Conservation (phyloP, 257 asterid genomes). For the Solanum tarijense region DNA sequence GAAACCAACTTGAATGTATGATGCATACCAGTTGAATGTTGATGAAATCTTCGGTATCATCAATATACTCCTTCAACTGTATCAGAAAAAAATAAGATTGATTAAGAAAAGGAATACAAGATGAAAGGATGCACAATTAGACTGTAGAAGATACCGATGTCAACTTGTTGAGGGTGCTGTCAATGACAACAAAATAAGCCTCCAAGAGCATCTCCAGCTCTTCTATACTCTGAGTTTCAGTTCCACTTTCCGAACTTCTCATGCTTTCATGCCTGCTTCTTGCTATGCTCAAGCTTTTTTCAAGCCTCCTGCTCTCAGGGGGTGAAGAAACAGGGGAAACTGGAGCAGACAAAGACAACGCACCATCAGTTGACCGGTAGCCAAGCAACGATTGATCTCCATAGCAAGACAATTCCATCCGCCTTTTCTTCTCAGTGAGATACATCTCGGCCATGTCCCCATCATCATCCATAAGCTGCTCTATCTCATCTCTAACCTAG, state of each 20-base stretch:
- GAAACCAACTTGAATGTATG: neutral
- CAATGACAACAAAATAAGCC: conserved; percentile 97
- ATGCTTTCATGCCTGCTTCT: conserved; percentile 95
- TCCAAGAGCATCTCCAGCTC: conserved; percentile 98
- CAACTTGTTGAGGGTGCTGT: conserved; percentile 91
- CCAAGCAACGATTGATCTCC: conserved; percentile 83
- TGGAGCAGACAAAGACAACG: conserved; percentile 70
- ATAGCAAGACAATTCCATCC: conserved; percentile 62
- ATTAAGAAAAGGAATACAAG: neutral
- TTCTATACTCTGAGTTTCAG: conserved; percentile 48
- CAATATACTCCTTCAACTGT: conserved; percentile 97
- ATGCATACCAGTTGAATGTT: conserved; percentile 91
- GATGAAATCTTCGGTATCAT: conserved; percentile 95
- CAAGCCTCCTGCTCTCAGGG: conserved; percentile 79
- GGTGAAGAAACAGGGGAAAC: conserved; percentile 96
- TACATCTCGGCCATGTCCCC: conserved; percentile 99
- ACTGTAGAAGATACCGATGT: conserved; percentile 64
- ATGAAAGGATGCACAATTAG: neutral
- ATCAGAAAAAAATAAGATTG: conserved; percentile 5
- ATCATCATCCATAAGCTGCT: conserved; percentile 97
- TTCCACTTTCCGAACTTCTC: conserved; percentile 71
- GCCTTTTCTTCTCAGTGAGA: conserved; percentile 86
- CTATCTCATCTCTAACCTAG: conserved; percentile 99
- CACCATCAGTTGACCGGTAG: conserved; percentile 63
- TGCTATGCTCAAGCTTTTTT: conserved; percentile 80